A percentile compares a stretch with the other conserved stretches of the same genome.
Evolutionary conservation across 352 stramenopile genomes (phyloP).

Genomic region (Pythium biforme): DNA sequence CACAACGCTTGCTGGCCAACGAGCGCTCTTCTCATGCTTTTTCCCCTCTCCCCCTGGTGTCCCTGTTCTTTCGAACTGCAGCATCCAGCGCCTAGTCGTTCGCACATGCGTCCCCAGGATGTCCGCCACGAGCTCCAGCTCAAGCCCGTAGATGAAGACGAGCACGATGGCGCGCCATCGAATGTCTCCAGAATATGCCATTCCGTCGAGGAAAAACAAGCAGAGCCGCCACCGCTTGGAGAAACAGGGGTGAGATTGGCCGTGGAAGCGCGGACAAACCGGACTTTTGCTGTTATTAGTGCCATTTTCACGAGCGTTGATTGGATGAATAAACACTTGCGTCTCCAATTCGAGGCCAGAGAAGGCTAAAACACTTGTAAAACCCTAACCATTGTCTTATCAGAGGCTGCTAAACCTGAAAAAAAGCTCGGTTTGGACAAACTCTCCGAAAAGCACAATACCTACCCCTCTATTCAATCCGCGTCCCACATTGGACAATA

Average conservation of each 20-base stretch:
- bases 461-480: not conserved
- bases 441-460: slow-evolving; percentile 7
- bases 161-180: slow-evolving; percentile 8
- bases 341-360: not conserved
- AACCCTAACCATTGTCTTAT: slow-evolving; percentile 7
- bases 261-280: slow-evolving; percentile 2
- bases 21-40: slow-evolving; percentile 1
- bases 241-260: slow-evolving; percentile 3
- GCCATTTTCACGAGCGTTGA: not conserved
- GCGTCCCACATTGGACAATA: not conserved
- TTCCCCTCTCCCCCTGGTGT: not conserved
- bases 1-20: not conserved
- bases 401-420: slow-evolving; percentile 7
- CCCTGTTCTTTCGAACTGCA: slow-evolving; percentile 3
- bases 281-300: slow-evolving; percentile 4
- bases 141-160: slow-evolving; percentile 3
- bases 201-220: not conserved
- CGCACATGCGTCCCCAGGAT: slow-evolving; percentile 3
- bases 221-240: not conserved
- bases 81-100: slow-evolving; percentile 1
- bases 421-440: slow-evolving; percentile 9
- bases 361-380: not conserved
- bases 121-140: not conserved
- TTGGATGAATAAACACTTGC: not conserved
- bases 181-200: slow-evolving; percentile 10